These are phyloP conservation scores for sorghum (Sorghum bicolor) DNA, from an alignment of 176 grass and related monocot genomes.

Conservation along the genomic window DNA sequence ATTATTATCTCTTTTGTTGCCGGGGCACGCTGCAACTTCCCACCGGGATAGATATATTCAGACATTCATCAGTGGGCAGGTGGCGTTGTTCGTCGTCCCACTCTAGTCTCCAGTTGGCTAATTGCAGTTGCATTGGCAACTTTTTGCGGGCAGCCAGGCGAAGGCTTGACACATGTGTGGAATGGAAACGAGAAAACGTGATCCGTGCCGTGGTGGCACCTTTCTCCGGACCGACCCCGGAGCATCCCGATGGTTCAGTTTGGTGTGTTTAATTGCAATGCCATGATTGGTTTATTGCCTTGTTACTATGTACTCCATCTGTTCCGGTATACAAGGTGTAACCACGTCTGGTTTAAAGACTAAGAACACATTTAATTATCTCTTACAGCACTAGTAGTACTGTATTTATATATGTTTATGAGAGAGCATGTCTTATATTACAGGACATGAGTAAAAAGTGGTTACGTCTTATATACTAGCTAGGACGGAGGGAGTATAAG, in stretches of 20 bases:
- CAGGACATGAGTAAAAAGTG: too few species aligned
- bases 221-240: background rate
- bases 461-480: too few species aligned
- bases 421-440: too few species aligned
- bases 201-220: background rate
- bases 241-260: background rate
- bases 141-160: background rate
- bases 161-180: background rate
- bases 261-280: background rate
- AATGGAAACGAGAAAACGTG: background rate
- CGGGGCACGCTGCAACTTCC: background rate
- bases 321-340: too few species aligned
- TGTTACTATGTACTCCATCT: background rate
- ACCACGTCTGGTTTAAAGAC: too few species aligned
- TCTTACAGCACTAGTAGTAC: too few species aligned
- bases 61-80: background rate
- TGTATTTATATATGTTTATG: too few species aligned
- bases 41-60: conserved; percentile 8
- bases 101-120: conserved; percentile 13
- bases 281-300: background rate
- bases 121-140: background rate
- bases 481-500: too few species aligned
- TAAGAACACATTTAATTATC: too few species aligned
- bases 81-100: conserved; percentile 9
- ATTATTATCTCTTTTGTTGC: background rate